These are phyloP conservation scores for Elsinoe arachidis DNA, from an alignment of 2,329 filamentous ascomycete genomes.

Conservation along the genomic window DNA sequence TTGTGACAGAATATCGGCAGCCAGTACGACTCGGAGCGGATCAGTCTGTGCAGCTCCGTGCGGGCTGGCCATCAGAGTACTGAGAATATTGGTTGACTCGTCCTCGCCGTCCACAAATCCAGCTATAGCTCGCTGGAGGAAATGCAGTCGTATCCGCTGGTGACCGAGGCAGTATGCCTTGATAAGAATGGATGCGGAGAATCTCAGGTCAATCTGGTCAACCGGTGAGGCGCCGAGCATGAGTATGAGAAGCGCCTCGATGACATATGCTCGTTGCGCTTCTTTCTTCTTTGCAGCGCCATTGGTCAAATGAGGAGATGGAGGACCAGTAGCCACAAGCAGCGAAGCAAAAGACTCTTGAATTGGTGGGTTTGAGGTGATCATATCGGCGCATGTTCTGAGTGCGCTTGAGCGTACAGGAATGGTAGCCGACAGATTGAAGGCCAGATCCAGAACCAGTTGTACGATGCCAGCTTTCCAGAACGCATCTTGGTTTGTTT, in stretches of 20 bases:
- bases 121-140: conserved; percentile 78
- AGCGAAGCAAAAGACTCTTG: conserved; percentile 88
- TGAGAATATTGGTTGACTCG: conserved; percentile 73
- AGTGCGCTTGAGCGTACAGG: conserved; percentile 82
- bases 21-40: conserved; percentile 85
- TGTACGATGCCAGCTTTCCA: conserved; percentile 74
- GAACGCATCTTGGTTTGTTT: conserved; percentile 76
- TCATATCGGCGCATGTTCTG: conserved; percentile 76
- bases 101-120: conserved; percentile 70
- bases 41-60: conserved; percentile 57
- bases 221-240: conserved; percentile 59
- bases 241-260: conserved; percentile 82
- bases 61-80: conserved; percentile 64
- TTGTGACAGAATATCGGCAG: conserved; percentile 77
- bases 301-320: conserved; percentile 35
- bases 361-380: conserved; percentile 66
- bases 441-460: conserved; percentile 73
- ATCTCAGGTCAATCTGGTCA: conserved; percentile 67
- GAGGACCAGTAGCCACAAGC: conserved; percentile 49
- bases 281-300: conserved; percentile 43
- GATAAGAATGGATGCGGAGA: conserved; percentile 80
- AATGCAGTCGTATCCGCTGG: conserved; percentile 71
- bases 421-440: conserved; percentile 61
- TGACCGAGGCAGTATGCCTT: conserved; percentile 88
- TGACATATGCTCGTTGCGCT: conserved; percentile 58